A percentile compares a stretch with the other conserved stretches of the same genome.
These are phyloP conservation scores for Sonneratia caseolaris DNA, from an alignment of 345 rosid genomes.

Conservation along the genomic window DNA sequence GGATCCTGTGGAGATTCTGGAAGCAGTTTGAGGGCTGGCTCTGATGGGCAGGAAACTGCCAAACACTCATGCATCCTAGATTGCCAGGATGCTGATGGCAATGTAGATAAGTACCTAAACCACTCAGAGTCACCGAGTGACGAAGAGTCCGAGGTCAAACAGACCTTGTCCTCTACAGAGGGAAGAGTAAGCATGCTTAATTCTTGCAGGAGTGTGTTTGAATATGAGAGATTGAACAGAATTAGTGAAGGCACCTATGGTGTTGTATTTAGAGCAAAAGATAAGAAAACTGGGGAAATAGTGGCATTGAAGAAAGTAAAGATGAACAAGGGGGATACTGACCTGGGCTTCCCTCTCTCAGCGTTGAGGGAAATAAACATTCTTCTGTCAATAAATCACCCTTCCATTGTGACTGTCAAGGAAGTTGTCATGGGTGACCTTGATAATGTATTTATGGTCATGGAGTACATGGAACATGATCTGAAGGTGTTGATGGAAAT, in stretches of 20 bases:
- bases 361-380: constrained; percentile 84
- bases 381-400: constrained; percentile 59
- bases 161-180: constrained; percentile 11
- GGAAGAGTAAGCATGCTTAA: constrained; percentile 46
- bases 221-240: constrained; percentile 64
- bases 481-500: constrained; percentile 55
- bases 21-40: constrained; percentile 18
- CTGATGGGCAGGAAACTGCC: constrained; percentile 19
- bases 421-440: constrained; percentile 69
- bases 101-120: constrained; percentile 14
- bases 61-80: constrained; percentile 18
- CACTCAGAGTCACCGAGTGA: background rate
- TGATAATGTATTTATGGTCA: constrained; percentile 70
- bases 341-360: constrained; percentile 68
- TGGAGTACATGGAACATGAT: constrained; percentile 92
- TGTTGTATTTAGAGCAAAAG: constrained; percentile 66
- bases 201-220: constrained; percentile 56
- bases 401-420: constrained; percentile 65
- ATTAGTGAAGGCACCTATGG: constrained; percentile 88
- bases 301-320: constrained; percentile 85
- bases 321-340: constrained; percentile 40
- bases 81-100: constrained; percentile 15
- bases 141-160: constrained; percentile 20
- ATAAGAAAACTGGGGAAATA: constrained; percentile 51
- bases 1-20: constrained; percentile 23